phyloP scores from a whole-genome alignment of 306 rosid species.

The Castanea sativa region DNA sequence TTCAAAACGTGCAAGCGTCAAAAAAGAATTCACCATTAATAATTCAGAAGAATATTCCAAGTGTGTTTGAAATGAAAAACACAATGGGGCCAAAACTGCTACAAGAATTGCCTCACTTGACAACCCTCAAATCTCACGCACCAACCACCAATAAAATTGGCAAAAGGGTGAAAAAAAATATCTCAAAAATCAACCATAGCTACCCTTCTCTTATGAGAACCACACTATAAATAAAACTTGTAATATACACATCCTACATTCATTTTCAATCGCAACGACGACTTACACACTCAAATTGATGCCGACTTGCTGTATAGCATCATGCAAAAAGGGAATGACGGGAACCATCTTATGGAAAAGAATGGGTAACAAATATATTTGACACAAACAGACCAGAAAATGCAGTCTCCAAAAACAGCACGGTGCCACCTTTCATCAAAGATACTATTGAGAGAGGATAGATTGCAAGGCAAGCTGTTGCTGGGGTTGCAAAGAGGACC shows the following conservation, averaged over 20 bases:
- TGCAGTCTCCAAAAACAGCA: conserved; percentile 28
- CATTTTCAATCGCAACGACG: conserved; percentile 50
- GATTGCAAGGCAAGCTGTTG: conserved; percentile 93
- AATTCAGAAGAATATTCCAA: conserved; percentile 16
- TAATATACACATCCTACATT: conserved; percentile 70
- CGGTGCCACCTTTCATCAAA: conserved; percentile 31
- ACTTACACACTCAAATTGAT: conserved; percentile 57
- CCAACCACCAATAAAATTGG: conserved; percentile 24
- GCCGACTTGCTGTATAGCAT: conserved; percentile 49
- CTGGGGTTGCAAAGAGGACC: conserved; percentile 96
- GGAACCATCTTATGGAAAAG: conserved; percentile 73
- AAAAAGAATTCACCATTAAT: conserved; percentile 32
- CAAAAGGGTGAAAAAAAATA: conserved; percentile 22
- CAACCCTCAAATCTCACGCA: conserved; percentile 58
- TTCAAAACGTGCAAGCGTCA: conserved; percentile 21
- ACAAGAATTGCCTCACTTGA: conserved; percentile 37
- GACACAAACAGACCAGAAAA: conserved; percentile 43
- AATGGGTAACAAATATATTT: conserved; percentile 56
- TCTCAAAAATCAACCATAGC: conserved; percentile 40
- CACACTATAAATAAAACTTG: conserved; percentile 43
- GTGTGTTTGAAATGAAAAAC: conserved; percentile 4
- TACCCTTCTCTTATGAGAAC: conserved; percentile 34
- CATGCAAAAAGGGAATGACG: conserved; percentile 59
- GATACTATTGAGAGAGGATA: conserved; percentile 70
- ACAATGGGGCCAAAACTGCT: conserved; percentile 29